Percentiles rank a stretch among this genome's conserved stretches.
Evolutionary conservation across 768 basidiomycete genomes (phyloP).

Genomic region (Piloderma croceum): DNA sequence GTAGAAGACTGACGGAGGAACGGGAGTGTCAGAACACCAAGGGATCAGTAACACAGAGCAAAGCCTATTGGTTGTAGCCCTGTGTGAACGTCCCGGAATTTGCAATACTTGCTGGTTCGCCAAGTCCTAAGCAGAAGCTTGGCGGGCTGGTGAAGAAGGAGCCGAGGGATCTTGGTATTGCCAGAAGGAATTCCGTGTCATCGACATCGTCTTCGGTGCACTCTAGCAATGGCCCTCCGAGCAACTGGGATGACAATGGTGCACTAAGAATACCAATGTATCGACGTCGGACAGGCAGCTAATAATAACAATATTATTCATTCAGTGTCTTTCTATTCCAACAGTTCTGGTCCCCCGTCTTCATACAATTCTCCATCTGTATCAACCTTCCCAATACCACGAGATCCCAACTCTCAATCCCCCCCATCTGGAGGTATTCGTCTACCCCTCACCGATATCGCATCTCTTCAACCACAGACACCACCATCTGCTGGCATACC

Average conservation of each 20-base stretch:
- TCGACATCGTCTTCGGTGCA: slow-evolving; percentile 50
- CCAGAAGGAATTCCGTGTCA: slow-evolving; percentile 59
- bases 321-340: slow-evolving; percentile 39
- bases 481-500: slow-evolving; percentile 7
- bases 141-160: slow-evolving; percentile 55
- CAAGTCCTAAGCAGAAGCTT: slow-evolving; percentile 33
- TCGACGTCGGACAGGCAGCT: too few species aligned
- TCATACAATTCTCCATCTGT: slow-evolving; percentile 42
- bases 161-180: slow-evolving; percentile 42
- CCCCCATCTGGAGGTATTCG: slow-evolving; percentile 57
- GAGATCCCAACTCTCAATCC: slow-evolving; percentile 36
- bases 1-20: too few species aligned
- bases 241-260: slow-evolving; percentile 84
- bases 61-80: too few species aligned
- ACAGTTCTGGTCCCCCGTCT: slow-evolving; percentile 49
- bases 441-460: slow-evolving; percentile 67
- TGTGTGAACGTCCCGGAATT: too few species aligned
- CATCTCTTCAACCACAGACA: slow-evolving; percentile 34
- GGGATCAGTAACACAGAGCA: too few species aligned
- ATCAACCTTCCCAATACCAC: slow-evolving; percentile 47
- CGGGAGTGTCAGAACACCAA: too few species aligned
- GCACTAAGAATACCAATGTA: too few species aligned
- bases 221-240: slow-evolving; percentile 47
- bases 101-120: slow-evolving; percentile 28
- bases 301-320: too few species aligned